Evolutionary conservation across 179 eudicot genomes (phyloP).

Genomic region (Vitellaria paradoxa): DNA sequence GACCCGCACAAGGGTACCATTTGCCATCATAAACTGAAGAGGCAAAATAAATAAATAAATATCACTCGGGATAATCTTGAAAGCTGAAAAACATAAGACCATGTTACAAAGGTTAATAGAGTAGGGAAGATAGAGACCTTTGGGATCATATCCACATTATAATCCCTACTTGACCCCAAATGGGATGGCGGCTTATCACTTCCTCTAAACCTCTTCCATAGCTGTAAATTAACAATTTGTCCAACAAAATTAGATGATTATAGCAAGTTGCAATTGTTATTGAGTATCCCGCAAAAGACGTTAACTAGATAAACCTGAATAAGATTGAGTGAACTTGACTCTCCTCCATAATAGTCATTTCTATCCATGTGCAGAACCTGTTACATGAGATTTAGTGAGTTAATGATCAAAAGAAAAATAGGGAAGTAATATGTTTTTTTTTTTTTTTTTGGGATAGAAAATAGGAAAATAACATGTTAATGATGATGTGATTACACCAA

Average conservation of each 20-base stretch:
- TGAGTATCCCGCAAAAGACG: slow-evolving; percentile 4
- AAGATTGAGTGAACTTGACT: slow-evolving; percentile 68
- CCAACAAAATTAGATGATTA: slow-evolving; percentile 6
- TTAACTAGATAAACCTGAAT: slow-evolving; percentile 40
- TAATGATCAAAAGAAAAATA: too few species aligned
- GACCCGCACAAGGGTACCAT: slow-evolving; percentile 79
- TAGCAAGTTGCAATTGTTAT: background rate
- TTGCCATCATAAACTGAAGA: slow-evolving; percentile 73
- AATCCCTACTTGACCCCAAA: slow-evolving; percentile 70
- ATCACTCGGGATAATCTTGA: background rate
- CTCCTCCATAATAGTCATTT: slow-evolving; percentile 82
- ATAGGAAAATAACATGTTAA: too few species aligned
- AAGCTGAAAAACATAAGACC: background rate
- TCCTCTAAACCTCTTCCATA: slow-evolving; percentile 76
- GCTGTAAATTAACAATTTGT: slow-evolving; percentile 30
- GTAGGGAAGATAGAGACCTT: slow-evolving; percentile 41
- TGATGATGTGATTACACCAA: too few species aligned
- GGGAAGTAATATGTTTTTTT: too few species aligned
- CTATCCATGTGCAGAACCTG: slow-evolving; percentile 84
- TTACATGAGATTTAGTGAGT: background rate
- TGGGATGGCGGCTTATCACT: slow-evolving; percentile 62
- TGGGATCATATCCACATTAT: slow-evolving; percentile 81
- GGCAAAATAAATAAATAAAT: background rate
- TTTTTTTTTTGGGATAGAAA: too few species aligned
- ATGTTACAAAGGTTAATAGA: background rate